A percentile compares a stretch with the other conserved stretches of the same genome.
These are phyloP conservation scores for Colletotrichum tanaceti DNA, from an alignment of 2,329 filamentous ascomycete genomes.

Conservation along the genomic window DNA sequence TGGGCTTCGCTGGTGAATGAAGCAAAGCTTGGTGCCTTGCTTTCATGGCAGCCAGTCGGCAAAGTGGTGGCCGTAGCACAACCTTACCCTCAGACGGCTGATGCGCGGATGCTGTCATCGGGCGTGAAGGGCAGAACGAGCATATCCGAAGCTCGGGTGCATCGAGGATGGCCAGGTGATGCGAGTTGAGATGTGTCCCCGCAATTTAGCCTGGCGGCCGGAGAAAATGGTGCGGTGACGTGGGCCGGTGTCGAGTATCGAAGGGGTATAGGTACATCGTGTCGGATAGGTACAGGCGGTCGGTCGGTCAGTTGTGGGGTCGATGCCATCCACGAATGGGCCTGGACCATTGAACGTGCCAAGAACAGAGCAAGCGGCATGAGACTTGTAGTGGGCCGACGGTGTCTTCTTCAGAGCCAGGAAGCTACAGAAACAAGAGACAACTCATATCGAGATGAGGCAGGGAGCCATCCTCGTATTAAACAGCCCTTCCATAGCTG, in stretches of 20 bases:
- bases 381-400: conserved; percentile 27
- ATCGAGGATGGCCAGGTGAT: conserved; percentile 35
- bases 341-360: conserved; percentile 7
- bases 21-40: conserved; percentile 1
- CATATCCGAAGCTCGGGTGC: conserved; percentile 16
- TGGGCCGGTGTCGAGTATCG: conserved; percentile 18
- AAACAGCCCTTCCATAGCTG: background rate
- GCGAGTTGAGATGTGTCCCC: conserved; percentile 29
- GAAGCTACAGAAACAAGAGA: background rate
- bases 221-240: conserved; percentile 39
- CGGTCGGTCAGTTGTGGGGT: background rate
- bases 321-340: conserved; percentile 15
- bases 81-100: conserved; percentile 22
- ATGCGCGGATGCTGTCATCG: conserved; percentile 32
- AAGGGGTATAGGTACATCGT: conserved; percentile 33
- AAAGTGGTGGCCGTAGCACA: conserved; percentile 8
- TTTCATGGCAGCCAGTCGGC: conserved; percentile 23
- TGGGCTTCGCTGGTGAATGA: background rate
- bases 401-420: conserved; percentile 6
- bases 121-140: conserved; percentile 30
- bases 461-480: background rate
- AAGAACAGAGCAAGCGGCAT: conserved; percentile 32
- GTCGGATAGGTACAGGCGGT: conserved; percentile 16
- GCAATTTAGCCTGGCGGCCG: conserved; percentile 35
- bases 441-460: background rate